Conservation (phyloP, 768 basidiomycete species). For the Boletellus ananas region DNA sequence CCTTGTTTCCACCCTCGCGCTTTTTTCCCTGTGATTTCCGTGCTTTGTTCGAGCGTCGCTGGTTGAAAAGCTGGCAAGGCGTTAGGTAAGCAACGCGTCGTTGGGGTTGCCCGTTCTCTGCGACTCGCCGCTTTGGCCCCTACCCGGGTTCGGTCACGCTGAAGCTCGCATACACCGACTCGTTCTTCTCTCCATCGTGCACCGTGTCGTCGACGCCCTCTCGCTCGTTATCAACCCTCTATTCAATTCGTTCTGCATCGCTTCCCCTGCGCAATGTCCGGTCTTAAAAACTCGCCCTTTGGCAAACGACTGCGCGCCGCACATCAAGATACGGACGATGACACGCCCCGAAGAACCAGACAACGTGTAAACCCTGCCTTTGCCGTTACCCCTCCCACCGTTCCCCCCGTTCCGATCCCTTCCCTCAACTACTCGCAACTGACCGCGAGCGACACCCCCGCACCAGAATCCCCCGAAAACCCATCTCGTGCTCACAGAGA, state of each 20-base stretch:
- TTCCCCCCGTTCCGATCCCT: constrained; percentile 46
- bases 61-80: constrained; percentile 19
- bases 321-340: constrained; percentile 54
- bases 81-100: constrained; percentile 35
- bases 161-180: constrained; percentile 1
- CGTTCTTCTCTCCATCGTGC: neutral
- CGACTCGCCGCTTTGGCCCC: constrained; percentile 23
- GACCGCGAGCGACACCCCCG: constrained; percentile 47
- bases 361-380: constrained; percentile 54
- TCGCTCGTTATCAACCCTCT: constrained; percentile 1
- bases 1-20: neutral
- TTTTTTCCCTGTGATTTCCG: constrained; percentile 1
- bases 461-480: constrained; percentile 40
- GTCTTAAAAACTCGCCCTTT: constrained; percentile 80
- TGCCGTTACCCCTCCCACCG: constrained; percentile 34
- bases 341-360: constrained; percentile 49
- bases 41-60: constrained; percentile 15
- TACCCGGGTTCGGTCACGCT: constrained; percentile 17
- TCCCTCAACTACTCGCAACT: constrained; percentile 51
- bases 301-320: constrained; percentile 78
- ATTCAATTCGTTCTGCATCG: neutral
- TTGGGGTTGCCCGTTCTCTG: constrained; percentile 17
- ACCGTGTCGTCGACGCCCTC: neutral
- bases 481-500: constrained; percentile 36
- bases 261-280: constrained; percentile 47